A percentile compares a stretch with the other conserved stretches of the same genome.
phyloP scores from a whole-genome alignment of 805 yeast species.

The Saccharomycopsis babjevae region DNA sequence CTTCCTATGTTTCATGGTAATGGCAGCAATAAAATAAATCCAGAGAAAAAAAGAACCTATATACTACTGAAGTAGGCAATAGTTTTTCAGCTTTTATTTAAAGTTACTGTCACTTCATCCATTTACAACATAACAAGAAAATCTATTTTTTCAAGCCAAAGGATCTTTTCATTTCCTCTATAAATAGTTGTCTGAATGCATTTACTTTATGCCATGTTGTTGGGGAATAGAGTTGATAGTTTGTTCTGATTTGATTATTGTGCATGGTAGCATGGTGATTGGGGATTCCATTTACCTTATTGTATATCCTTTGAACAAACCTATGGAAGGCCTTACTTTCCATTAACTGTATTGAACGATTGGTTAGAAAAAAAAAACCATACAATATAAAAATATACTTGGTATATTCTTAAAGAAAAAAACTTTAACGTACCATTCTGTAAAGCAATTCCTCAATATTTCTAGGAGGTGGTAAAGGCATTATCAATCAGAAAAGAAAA shows the following conservation, averaged over 20 bases:
- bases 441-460: constrained; percentile 12
- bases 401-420: too few species aligned
- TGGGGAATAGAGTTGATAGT: constrained; percentile 29
- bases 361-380: background rate
- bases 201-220: constrained; percentile 44
- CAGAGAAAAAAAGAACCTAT: too few species aligned
- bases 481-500: background rate
- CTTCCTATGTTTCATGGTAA: too few species aligned
- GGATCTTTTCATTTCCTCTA: constrained; percentile 47
- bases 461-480: constrained; percentile 10
- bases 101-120: too few species aligned
- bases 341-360: constrained; percentile 30
- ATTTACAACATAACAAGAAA: too few species aligned
- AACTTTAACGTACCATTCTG: constrained; percentile 2
- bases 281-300: constrained; percentile 48
- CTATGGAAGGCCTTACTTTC: constrained; percentile 49
- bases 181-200: constrained; percentile 50
- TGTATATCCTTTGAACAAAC: constrained; percentile 54
- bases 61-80: too few species aligned
- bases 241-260: constrained; percentile 17
- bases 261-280: constrained; percentile 15
- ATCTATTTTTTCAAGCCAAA: constrained; percentile 34
- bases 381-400: too few species aligned
- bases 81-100: too few species aligned
- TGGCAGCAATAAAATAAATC: too few species aligned